These are phyloP conservation scores for Candida glaebosa DNA, from an alignment of 805 yeast genomes.

Conservation along the genomic window DNA sequence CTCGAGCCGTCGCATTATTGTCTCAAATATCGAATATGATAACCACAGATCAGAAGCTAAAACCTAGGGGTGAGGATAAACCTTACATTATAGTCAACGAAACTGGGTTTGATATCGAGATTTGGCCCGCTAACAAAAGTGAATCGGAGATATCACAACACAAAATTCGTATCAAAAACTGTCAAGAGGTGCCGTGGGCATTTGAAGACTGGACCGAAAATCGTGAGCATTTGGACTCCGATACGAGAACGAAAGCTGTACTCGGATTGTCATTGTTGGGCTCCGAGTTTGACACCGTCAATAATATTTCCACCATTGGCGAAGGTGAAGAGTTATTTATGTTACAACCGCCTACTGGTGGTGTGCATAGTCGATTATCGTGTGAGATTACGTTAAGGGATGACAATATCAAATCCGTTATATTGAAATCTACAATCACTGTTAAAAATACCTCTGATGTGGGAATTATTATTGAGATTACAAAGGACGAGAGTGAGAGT, in stretches of 20 bases:
- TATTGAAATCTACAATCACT: constrained; percentile 72
- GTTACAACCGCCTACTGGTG: constrained; percentile 57
- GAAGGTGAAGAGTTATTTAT: constrained; percentile 82
- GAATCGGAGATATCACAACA: constrained; percentile 11
- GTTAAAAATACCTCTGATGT: constrained; percentile 62
- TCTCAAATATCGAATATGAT: constrained; percentile 65
- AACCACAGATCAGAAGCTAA: constrained; percentile 49
- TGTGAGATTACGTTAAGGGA: constrained; percentile 68
- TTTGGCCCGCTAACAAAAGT: constrained; percentile 65
- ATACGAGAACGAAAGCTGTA: constrained; percentile 39
- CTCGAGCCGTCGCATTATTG: constrained; percentile 73
- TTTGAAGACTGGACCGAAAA: constrained; percentile 91
- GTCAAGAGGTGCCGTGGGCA: constrained; percentile 69
- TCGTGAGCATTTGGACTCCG: constrained; percentile 74
- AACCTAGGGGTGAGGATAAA: constrained; percentile 71
- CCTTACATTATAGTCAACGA: constrained; percentile 82
- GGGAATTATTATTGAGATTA: constrained; percentile 47
- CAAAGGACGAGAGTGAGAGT: constrained; percentile 33
- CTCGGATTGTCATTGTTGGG: constrained; percentile 61
- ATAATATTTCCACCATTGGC: constrained; percentile 61
- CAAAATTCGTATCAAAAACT: constrained; percentile 40
- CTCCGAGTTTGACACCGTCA: constrained; percentile 51
- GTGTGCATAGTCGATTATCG: constrained; percentile 69
- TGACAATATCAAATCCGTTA: constrained; percentile 75
- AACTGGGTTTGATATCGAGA: constrained; percentile 76